Evolutionary conservation across 1,284 basidiomycete species (phyloP).

Genomic region (Fomitopsis pinicola): DNA sequence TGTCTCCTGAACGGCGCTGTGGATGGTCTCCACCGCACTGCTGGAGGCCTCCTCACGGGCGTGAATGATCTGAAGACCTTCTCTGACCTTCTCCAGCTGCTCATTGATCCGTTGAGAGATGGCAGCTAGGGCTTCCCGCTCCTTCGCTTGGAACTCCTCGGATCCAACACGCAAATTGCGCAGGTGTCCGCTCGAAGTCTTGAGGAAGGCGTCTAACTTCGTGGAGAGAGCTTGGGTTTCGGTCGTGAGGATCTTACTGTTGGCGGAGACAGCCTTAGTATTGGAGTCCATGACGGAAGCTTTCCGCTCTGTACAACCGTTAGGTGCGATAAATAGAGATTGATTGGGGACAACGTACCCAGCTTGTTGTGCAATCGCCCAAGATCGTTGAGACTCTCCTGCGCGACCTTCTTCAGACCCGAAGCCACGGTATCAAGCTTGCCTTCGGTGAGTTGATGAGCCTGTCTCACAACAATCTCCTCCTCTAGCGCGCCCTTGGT

Average conservation of each 20-base stretch:
- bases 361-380: conserved; percentile 80
- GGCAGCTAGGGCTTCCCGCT: conserved; percentile 47
- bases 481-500: conserved; percentile 65
- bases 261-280: conserved; percentile 56
- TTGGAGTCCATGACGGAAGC: conserved; percentile 64
- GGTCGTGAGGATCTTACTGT: conserved; percentile 54
- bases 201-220: conserved; percentile 61
- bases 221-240: conserved; percentile 50
- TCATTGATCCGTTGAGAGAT: conserved; percentile 56
- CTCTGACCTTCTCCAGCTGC: conserved; percentile 54
- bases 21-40: conserved; percentile 47
- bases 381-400: conserved; percentile 72
- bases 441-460: conserved; percentile 74
- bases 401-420: conserved; percentile 62
- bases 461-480: conserved; percentile 71
- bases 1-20: conserved; percentile 45
- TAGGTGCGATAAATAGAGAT: conserved; percentile 10
- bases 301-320: conserved; percentile 61
- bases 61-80: conserved; percentile 56
- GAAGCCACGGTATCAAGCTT: conserved; percentile 68
- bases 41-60: conserved; percentile 50
- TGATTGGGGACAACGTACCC: conserved; percentile 42
- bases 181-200: conserved; percentile 49
- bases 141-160: conserved; percentile 51
- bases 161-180: conserved; percentile 52